Evolutionary conservation across 1,284 basidiomycete species (phyloP).

Genomic region (Leccinum fallax): DNA sequence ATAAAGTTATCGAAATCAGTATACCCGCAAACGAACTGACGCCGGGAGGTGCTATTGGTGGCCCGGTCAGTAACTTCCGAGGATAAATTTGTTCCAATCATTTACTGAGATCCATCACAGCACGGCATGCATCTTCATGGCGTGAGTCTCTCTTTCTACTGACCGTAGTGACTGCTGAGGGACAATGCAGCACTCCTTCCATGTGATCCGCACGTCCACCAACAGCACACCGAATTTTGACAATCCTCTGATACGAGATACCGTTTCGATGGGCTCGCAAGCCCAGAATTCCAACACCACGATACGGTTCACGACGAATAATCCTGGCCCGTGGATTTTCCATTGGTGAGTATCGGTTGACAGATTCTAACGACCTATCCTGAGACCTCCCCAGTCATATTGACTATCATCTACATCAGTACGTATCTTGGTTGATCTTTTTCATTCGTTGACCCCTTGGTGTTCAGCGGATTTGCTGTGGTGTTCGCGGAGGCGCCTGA

Average conservation of each 20-base stretch:
- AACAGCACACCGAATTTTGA: conserved; percentile 33
- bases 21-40: conserved; percentile 36
- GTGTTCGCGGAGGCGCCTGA: conserved; percentile 31
- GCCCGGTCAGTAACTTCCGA: conserved; percentile 36
- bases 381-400: conserved; percentile 29
- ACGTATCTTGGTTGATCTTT: not conserved
- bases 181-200: conserved; percentile 41
- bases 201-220: conserved; percentile 34
- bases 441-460: conserved; percentile 6
- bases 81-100: not conserved
- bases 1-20: conserved; percentile 48
- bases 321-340: conserved; percentile 36
- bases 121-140: conserved; percentile 41
- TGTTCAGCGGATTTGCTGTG: conserved; percentile 34
- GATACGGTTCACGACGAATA: conserved; percentile 32
- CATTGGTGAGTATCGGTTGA: conserved; percentile 29
- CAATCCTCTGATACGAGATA: conserved; percentile 36
- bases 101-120: conserved; percentile 15
- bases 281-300: conserved; percentile 33
- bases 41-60: conserved; percentile 34
- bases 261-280: conserved; percentile 34
- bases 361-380: not conserved
- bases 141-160: conserved; percentile 18
- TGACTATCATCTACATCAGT: conserved; percentile 33
- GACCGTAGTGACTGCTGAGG: not conserved